Evolutionary conservation across 352 stramenopile genomes (phyloP).

Genomic region (Phytophthora cactorum): DNA sequence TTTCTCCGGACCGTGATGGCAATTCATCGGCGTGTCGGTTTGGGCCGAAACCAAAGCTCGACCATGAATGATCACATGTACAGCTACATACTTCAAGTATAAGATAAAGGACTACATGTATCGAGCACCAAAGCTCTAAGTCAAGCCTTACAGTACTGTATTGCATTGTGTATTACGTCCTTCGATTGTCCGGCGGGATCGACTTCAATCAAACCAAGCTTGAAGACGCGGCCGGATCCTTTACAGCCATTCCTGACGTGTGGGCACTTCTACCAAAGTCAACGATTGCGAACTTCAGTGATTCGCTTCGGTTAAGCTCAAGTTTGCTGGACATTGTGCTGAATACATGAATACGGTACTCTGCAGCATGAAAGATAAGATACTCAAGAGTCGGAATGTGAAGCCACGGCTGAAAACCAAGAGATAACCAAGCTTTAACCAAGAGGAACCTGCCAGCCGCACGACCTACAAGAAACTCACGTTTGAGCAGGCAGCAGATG

Average conservation of each 20-base stretch:
- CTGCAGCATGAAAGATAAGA: no score
- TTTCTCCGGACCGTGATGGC: neutral
- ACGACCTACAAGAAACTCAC: neutral
- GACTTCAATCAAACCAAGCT: neutral
- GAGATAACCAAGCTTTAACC: neutral
- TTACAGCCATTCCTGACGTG: neutral
- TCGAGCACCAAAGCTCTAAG: no score
- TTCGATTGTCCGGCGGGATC: no score
- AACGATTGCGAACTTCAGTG: neutral
- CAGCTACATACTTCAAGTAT: neutral
- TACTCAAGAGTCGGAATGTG: neutral
- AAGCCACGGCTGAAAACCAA: neutral
- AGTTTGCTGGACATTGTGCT: neutral
- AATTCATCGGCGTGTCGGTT: constrained; percentile 4
- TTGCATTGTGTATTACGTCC: no score
- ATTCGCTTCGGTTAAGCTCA: neutral
- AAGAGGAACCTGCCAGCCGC: constrained; percentile 2
- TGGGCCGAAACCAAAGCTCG: neutral
- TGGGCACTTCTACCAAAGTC: neutral
- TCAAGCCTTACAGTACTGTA: no score
- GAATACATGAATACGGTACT: neutral
- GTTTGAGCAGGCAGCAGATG: constrained; percentile 4
- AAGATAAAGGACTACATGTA: neutral
- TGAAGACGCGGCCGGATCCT: neutral
- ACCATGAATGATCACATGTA: neutral